Percentiles rank a stretch among this genome's conserved stretches.
Evolutionary conservation across 2,329 filamentous ascomycete species (phyloP).

Genomic region (Claviceps paspali): DNA sequence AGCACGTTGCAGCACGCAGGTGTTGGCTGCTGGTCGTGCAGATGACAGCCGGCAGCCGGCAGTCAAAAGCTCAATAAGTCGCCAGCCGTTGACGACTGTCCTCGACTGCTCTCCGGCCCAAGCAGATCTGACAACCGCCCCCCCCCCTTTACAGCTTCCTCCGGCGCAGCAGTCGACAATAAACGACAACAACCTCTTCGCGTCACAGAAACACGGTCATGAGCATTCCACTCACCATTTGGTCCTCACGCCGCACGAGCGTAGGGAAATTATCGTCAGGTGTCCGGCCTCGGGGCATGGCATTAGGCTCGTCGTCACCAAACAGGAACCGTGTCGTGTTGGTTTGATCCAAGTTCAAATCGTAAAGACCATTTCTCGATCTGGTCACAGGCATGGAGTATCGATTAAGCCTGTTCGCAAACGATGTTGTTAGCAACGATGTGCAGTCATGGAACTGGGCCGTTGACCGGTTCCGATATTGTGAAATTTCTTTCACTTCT

Average conservation of each 20-base stretch:
- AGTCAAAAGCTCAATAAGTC: neutral
- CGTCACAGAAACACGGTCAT: neutral
- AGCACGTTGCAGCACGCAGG: neutral
- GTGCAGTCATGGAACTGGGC: neutral
- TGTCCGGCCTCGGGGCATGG: conserved; percentile 32
- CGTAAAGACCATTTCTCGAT: conserved; percentile 51
- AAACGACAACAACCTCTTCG: neutral
- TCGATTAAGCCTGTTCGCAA: conserved; percentile 53
- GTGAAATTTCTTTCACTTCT: too few relatives aligned
- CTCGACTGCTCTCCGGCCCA: neutral
- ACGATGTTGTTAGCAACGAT: conserved; percentile 7
- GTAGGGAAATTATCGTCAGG: conserved; percentile 81
- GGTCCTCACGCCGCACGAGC: conserved; percentile 49
- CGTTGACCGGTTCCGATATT: neutral
- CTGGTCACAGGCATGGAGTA: conserved; percentile 86
- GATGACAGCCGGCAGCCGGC: neutral
- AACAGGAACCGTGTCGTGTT: conserved; percentile 80
- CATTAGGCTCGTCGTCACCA: conserved; percentile 55
- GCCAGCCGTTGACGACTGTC: conserved; percentile 2
- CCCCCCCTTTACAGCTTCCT: too few relatives aligned
- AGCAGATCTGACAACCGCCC: neutral
- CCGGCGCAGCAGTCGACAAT: neutral
- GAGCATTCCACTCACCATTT: conserved; percentile 30
- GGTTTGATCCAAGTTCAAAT: conserved; percentile 61
- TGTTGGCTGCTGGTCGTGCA: conserved; percentile 1